Evolutionary conservation across 495 filamentous ascomycete genomes (phyloP).

Genomic region (Penicillium daleae): DNA sequence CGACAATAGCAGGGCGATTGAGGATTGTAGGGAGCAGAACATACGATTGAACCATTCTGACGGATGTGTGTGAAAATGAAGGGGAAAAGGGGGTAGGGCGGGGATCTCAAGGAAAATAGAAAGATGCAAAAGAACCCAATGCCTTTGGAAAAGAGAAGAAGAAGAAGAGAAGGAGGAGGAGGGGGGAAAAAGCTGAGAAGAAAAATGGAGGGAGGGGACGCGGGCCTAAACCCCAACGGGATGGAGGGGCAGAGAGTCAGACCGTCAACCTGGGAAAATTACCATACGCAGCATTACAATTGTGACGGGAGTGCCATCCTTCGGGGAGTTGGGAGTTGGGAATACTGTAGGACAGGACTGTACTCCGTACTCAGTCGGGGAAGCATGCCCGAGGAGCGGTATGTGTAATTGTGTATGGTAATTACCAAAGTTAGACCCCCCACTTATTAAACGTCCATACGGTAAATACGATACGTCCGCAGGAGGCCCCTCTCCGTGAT

Average conservation of each 20-base stretch:
- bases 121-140: conserved; percentile 30
- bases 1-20: conserved; percentile 32
- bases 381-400: neutral
- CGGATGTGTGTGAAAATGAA: conserved; percentile 36
- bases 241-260: conserved; percentile 30
- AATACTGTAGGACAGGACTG: too few relatives aligned
- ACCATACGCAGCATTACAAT: too few relatives aligned
- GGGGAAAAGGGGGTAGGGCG: conserved; percentile 25
- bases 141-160: conserved; percentile 28
- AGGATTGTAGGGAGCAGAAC: conserved; percentile 23
- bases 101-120: conserved; percentile 24
- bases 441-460: neutral
- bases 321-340: too few relatives aligned
- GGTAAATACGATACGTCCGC: conserved; percentile 1
- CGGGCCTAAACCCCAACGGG: conserved; percentile 28
- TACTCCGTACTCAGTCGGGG: conserved; percentile 15
- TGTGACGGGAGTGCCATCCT: too few relatives aligned
- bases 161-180: conserved; percentile 25
- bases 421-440: conserved; percentile 7
- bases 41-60: conserved; percentile 83
- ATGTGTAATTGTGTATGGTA: conserved; percentile 13
- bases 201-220: conserved; percentile 37
- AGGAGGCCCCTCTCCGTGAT: conserved; percentile 20
- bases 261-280: neutral
- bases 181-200: conserved; percentile 31